Evolutionary conservation across 75 land plant species (phyloP), one percentile per base, ranked within the genome.

Genomic region (Cunninghamia lanceolata): DNA sequence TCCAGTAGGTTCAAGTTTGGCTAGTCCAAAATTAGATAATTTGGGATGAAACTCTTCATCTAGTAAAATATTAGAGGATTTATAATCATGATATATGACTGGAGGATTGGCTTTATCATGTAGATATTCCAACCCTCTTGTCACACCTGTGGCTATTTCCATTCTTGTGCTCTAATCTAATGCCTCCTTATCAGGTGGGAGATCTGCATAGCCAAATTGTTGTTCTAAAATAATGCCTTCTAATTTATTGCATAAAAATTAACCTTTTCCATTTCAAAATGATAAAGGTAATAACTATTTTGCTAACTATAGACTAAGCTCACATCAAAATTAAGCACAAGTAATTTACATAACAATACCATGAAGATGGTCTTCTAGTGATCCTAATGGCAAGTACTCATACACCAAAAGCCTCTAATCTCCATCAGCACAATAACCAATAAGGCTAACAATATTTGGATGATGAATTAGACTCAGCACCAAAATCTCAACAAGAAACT

Each of bases 1-100:
- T n/a, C n/a, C n/a, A n/a, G n/a, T n/a, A n/a, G n/a, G n/a, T n/a
- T n/a, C n/a, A n/a, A n/a, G n/a, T n/a, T n/a, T n/a, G n/a, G n/a
- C n/a, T n/a, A n/a, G n/a, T n/a, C n/a, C n/a, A n/a, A n/a, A n/a
- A n/a, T n/a, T n/a, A n/a, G n/a, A n/a, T n/a, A n/a, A n/a, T n/a
- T n/a, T n/a, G n/a, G n/a, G n/a, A n/a, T n/a, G n/a, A n/a, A n/a
- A n/a, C n/a, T n/a, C n/a, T n/a, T n/a, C n/a, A n/a, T n/a, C n/a
- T n/a, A n/a, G n/a, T n/a, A n/a, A n/a, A n/a, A n/a, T 94, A 88
- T 94, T 94, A 19, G 94, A 93, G 39, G 94, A 94, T 76, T 94
- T 94, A 79, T 93, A 88, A 87, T 94, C 96, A 46, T 93, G 92
- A 74, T 94, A 94, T 83, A 92, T 90, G 46, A 90, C 93, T n/a